Conservation (phyloP, 768 basidiomycete genomes). For the Tricholoma terreum region DNA sequence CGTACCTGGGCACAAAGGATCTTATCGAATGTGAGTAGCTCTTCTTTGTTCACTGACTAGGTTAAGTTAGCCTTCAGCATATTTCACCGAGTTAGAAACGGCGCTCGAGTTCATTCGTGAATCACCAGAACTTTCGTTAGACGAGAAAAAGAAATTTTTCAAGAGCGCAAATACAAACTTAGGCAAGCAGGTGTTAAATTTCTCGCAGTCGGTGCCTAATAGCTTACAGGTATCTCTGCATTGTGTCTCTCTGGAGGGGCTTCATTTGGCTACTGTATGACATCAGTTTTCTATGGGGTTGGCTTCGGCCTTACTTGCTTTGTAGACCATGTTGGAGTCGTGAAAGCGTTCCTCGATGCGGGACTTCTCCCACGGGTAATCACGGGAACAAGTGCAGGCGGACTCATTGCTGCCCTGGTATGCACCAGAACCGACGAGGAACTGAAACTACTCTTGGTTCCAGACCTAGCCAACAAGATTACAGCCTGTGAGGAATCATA, state of each 20-base stretch:
- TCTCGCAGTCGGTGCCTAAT: not conserved
- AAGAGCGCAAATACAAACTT: conserved; percentile 85
- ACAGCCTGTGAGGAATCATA: conserved; percentile 81
- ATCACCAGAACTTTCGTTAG: conserved; percentile 66
- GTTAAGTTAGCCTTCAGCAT: conserved; percentile 48
- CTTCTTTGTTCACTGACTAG: not conserved
- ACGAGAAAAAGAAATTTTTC: conserved; percentile 93
- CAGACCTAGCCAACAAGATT: conserved; percentile 80
- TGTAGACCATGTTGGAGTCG: conserved; percentile 84
- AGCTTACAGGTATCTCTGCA: conserved; percentile 60
- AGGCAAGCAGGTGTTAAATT: conserved; percentile 36
- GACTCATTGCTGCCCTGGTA: conserved; percentile 68
- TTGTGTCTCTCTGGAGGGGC: conserved; percentile 96
- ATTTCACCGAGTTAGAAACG: conserved; percentile 73
- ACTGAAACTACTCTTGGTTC: conserved; percentile 70
- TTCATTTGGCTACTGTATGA: conserved; percentile 87
- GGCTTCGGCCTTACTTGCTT: conserved; percentile 4
- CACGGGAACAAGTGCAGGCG: conserved; percentile 93
- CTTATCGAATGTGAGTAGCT: conserved; percentile 71
- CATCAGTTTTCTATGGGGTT: not conserved
- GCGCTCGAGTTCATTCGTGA: conserved; percentile 77
- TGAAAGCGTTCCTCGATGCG: conserved; percentile 88
- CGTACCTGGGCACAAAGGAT: conserved; percentile 88
- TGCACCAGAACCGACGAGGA: conserved; percentile 91
- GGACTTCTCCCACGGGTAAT: conserved; percentile 86